Base-by-base conservation (phyloP, 2,329 filamentous ascomycete species). In the Diaporthe sp. region DNA sequence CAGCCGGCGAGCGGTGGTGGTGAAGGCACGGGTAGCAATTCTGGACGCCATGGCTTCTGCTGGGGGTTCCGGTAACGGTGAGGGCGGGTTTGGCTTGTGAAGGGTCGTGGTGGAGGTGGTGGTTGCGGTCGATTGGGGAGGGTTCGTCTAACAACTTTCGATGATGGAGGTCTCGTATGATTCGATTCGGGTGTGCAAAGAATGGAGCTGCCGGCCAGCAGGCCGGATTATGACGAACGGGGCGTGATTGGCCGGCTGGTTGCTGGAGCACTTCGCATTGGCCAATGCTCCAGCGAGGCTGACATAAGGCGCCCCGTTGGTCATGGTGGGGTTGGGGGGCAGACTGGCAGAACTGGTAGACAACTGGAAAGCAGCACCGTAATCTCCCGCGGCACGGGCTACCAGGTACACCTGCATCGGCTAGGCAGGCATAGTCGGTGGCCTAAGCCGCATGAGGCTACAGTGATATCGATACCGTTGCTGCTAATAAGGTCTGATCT, bases 21-120 rank as follows among this genome's bases (percentile, higher is more conserved):
- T 86, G 81, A 92, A 89, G 77, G 90, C 86, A 78, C 90, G 86
- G 80, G 89, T 89, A 79, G 90, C 85, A 81, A 90, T 84, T 80
- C 88, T 83, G 80, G 90, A 90, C 77, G 90, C 88, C 90, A 92
- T 92, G 83, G 81, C 84, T 83, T 79, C 78, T 55, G 65, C 22
- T 55, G 49, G 15, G 44, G 79, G 79, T 76, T 68, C 75, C 71
- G 74, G 76, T 74, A 71, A 55, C n/a, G 65, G 49, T 31, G 47
- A 55, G 44, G 71, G 39, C 17, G 39, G 25, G 17, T 55, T 25
- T 12, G 71, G 44, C 28, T 39, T 15, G 73, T 34, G 61, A 31
- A 22, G 12, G 68, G 61, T 73, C 65, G 73, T 60, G 68, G 76
- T 65, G 34, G 67, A 58, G 73, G 65, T 71, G 71, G 77, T 75